Evolutionary conservation across 2,329 filamentous ascomycete species (phyloP).

Genomic region (Talaromyces sp.): DNA sequence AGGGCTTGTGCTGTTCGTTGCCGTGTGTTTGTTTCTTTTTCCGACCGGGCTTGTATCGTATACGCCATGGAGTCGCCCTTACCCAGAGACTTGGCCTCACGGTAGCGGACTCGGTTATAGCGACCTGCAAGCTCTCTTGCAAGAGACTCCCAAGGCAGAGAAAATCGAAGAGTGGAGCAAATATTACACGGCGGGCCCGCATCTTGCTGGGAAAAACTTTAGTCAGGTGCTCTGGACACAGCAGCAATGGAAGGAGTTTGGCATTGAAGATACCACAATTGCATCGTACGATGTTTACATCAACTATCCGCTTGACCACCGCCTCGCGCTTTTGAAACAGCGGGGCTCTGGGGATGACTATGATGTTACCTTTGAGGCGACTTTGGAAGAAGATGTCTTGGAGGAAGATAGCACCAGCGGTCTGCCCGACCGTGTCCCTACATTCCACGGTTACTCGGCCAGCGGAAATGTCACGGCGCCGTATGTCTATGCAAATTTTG

Average conservation of each 20-base stretch:
- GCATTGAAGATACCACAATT: slow-evolving; percentile 53
- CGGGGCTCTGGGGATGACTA: slow-evolving; percentile 24
- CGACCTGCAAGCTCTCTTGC: slow-evolving; percentile 51
- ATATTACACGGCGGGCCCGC: slow-evolving; percentile 72
- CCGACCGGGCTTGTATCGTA: slow-evolving; percentile 36
- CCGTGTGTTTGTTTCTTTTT: slow-evolving; percentile 36
- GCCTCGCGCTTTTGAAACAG: slow-evolving; percentile 60
- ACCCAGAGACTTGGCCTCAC: slow-evolving; percentile 38
- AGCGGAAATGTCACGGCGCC: slow-evolving; percentile 84
- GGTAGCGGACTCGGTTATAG: slow-evolving; percentile 46
- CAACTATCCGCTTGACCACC: slow-evolving; percentile 69
- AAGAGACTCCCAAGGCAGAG: slow-evolving; percentile 48
- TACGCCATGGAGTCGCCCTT: slow-evolving; percentile 33
- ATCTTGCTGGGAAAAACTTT: slow-evolving; percentile 71
- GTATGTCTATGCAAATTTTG: slow-evolving; percentile 88
- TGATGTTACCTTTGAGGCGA: slow-evolving; percentile 69
- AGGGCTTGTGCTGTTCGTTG: slow-evolving; percentile 30
- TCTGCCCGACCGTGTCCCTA: slow-evolving; percentile 68
- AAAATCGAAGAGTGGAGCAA: slow-evolving; percentile 66
- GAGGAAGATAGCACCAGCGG: slow-evolving; percentile 76
- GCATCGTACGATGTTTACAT: slow-evolving; percentile 70
- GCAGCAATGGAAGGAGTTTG: slow-evolving; percentile 67
- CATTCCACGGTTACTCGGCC: slow-evolving; percentile 92
- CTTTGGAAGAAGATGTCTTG: slow-evolving; percentile 76
- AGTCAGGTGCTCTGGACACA: slow-evolving; percentile 73